Evolutionary conservation across 495 filamentous ascomycete genomes (phyloP), one percentile per base, ranked within the genome.

Genomic region (Trichoderma parareesei): DNA sequence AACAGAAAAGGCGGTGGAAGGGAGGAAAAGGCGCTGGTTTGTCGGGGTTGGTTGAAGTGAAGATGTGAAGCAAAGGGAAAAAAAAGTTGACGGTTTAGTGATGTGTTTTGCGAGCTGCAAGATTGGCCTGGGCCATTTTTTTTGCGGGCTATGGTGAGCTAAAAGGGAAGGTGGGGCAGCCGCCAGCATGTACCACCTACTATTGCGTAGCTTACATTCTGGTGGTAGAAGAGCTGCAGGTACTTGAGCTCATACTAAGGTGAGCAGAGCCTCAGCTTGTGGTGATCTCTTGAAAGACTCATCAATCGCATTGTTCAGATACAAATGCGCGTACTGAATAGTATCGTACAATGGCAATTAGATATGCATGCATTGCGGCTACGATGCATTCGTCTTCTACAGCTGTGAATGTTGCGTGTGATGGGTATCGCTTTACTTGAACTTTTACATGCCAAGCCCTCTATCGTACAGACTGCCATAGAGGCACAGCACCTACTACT

Each of bases 91-190:
- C 20, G 53, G 11, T 14, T 14, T 35, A 57, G 27, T 14, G 53
- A 57, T 57, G 53, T 18, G 53, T 57, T 27, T 57, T 57, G 11
- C 53, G 27, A 57, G 27, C 53, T 4, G 53, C 53, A 38, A 57
- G 53, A 57, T 57, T 35, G 14, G 53, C 20, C 16, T 37, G 35
- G 9, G 53, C 20, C 53, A 57, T 57, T 57, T 57, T 57, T 57
- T 57, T 57, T 20, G 27, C 3, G 27, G 53, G 6, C 27, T 2
- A 35, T 35, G 33, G 53, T 11, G 33, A 57, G 53, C 53, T 57
- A 57, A 57, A 57, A 57, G 27, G 53, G 53, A 57, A 57, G 53
- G 53, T 57, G 53, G 53, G 53, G 53, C 53, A 38, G 11, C 27
- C 53, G 20, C 53, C 13, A 57, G 16, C 27, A 27, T 27, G 53